Evolutionary conservation across 2,329 filamentous ascomycete species (phyloP).

Genomic region (Phialophora tarda): DNA sequence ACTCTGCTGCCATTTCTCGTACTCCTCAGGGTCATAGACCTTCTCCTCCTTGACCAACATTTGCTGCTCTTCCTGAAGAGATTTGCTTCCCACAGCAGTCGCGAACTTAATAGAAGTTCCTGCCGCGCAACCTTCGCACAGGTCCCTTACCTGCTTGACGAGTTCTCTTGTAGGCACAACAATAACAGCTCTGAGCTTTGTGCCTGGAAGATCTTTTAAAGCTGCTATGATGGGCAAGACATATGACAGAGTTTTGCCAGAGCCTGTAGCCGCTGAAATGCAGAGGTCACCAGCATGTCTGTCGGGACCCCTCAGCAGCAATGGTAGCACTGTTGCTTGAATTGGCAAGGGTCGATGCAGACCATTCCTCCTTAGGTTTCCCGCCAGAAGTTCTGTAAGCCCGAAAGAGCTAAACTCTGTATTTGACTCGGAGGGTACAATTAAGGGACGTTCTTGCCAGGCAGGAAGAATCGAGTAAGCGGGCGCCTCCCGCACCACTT

Average conservation of each 20-base stretch:
- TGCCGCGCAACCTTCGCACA: slow-evolving; percentile 74
- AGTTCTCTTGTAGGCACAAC: slow-evolving; percentile 91
- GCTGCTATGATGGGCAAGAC: slow-evolving; percentile 82
- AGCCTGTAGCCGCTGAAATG: slow-evolving; percentile 91
- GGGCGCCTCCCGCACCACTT: slow-evolving; percentile 63
- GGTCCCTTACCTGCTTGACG: slow-evolving; percentile 81
- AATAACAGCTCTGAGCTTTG: slow-evolving; percentile 76
- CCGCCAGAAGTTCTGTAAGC: slow-evolving; percentile 64
- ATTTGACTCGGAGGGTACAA: slow-evolving; percentile 51
- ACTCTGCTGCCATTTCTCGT: slow-evolving; percentile 48
- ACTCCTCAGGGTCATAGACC: slow-evolving; percentile 69
- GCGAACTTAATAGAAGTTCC: slow-evolving; percentile 78
- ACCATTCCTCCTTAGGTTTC: slow-evolving; percentile 69
- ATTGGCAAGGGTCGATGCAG: slow-evolving; percentile 77
- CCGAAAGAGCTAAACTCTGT: slow-evolving; percentile 66
- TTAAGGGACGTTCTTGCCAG: slow-evolving; percentile 75
- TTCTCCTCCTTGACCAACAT: slow-evolving; percentile 68
- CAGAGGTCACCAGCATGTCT: slow-evolving; percentile 76
- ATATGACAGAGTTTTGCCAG: slow-evolving; percentile 93
- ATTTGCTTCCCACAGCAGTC: slow-evolving; percentile 80
- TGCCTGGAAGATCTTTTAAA: slow-evolving; percentile 68
- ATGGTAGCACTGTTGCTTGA: slow-evolving; percentile 78
- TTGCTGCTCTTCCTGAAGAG: slow-evolving; percentile 69
- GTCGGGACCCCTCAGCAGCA: slow-evolving; percentile 71
- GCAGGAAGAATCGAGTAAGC: slow-evolving; percentile 78